Evolutionary conservation across 2,329 filamentous ascomycete genomes (phyloP).

Genomic region (Fusarium sp.): DNA sequence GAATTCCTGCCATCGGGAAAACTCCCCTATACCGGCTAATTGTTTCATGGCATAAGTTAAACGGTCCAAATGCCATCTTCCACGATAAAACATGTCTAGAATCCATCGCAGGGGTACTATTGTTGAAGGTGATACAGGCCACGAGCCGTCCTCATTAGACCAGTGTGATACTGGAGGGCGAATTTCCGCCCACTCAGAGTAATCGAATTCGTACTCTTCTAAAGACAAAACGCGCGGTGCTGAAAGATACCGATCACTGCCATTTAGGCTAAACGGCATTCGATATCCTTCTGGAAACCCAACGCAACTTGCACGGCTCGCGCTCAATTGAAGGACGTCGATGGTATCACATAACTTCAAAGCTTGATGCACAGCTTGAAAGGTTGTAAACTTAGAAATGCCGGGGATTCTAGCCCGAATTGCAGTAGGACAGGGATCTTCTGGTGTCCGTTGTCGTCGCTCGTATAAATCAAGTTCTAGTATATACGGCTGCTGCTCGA

Average conservation of each 20-base stretch:
- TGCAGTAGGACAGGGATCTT: not conserved
- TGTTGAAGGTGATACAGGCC: slow-evolving; percentile 19
- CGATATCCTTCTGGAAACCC: not conserved
- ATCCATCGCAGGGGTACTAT: not conserved
- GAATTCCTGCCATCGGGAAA: not conserved
- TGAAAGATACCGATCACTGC: slow-evolving; percentile 25
- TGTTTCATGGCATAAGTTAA: not conserved
- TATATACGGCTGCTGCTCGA: no score
- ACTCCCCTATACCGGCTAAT: not conserved
- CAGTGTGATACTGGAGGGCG: not conserved
- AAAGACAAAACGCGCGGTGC: not conserved
- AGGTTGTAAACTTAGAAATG: not conserved
- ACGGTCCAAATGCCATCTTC: slow-evolving; percentile 3
- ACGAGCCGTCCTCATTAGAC: slow-evolving; percentile 3
- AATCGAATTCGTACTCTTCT: slow-evolving; percentile 5
- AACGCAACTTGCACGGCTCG: not conserved
- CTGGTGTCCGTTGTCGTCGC: not conserved
- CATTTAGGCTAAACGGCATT: slow-evolving; percentile 19
- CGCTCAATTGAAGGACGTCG: slow-evolving; percentile 2
- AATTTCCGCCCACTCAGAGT: slow-evolving; percentile 2
- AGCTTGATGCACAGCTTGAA: slow-evolving; percentile 3
- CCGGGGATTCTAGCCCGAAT: not conserved
- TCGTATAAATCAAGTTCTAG: not conserved
- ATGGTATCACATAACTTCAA: slow-evolving; percentile 20
- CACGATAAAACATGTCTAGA: slow-evolving; percentile 7